These are phyloP conservation scores for Talaromyces sp. DNA, from an alignment of 2,329 filamentous ascomycete genomes.

Conservation along the genomic window DNA sequence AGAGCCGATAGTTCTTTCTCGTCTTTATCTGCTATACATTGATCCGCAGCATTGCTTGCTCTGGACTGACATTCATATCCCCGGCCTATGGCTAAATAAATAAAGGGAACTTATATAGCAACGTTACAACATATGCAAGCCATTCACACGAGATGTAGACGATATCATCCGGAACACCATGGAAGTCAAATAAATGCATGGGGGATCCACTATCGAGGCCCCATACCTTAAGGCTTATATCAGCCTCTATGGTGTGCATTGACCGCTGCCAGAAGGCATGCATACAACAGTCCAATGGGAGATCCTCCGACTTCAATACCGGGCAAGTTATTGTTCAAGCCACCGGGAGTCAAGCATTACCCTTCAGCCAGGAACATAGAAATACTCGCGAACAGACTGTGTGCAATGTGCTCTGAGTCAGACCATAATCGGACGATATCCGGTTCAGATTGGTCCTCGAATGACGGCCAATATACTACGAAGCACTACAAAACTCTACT, in stretches of 20 bases:
- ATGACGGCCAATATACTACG: background rate
- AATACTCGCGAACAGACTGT: background rate
- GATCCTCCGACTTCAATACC: background rate
- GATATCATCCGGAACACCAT: background rate
- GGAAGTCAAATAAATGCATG: background rate
- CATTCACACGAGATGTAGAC: too few relatives aligned
- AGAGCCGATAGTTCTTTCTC: background rate
- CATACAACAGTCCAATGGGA: background rate
- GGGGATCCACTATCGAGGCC: background rate
- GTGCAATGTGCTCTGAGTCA: background rate
- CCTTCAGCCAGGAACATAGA: background rate
- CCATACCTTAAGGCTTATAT: slow-evolving; percentile 2
- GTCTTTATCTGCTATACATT: background rate
- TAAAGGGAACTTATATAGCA: background rate
- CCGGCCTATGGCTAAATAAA: background rate
- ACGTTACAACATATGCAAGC: slow-evolving; percentile 4
- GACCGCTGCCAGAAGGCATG: background rate
- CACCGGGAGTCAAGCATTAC: background rate
- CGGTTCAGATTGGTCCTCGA: background rate
- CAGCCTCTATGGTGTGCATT: background rate
- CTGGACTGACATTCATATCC: background rate
- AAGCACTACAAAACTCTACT: too few relatives aligned
- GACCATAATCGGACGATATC: background rate
- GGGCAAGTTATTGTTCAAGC: background rate
- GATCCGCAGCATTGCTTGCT: background rate